A percentile compares a stretch with the other conserved stretches of the same genome.
These are phyloP conservation scores for Diaporthe capsici DNA, from an alignment of 2,329 filamentous ascomycete species.

Conservation along the genomic window DNA sequence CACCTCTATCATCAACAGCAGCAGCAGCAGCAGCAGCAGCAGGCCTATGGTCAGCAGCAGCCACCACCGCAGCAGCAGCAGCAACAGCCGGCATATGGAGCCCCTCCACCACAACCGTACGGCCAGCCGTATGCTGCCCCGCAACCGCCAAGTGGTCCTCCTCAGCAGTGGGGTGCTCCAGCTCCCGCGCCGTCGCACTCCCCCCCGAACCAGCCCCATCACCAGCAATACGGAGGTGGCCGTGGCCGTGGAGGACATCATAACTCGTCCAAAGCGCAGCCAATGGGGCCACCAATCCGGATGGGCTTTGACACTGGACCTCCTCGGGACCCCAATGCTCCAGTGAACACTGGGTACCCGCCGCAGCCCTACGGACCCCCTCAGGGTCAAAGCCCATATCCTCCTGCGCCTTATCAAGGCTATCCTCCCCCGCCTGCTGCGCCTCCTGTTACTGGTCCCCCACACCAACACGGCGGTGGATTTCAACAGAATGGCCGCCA, in stretches of 20 bases:
- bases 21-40: constrained; percentile 53
- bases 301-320: constrained; percentile 65
- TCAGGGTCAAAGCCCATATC: constrained; percentile 45
- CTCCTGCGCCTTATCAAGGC: constrained; percentile 52
- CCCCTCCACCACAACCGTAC: constrained; percentile 50
- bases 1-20: constrained; percentile 63
- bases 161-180: constrained; percentile 58
- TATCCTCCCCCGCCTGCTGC: constrained; percentile 55
- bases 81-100: constrained; percentile 46
- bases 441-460: constrained; percentile 47
- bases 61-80: constrained; percentile 52
- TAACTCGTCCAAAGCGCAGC: constrained; percentile 52
- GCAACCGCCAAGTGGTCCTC: constrained; percentile 51
- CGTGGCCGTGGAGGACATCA: constrained; percentile 58
- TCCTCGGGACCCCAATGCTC: constrained; percentile 58
- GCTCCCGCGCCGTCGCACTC: constrained; percentile 49
- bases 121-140: constrained; percentile 51
- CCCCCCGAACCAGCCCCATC: constrained; percentile 50
- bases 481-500: constrained; percentile 54
- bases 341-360: constrained; percentile 60
- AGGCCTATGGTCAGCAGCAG: constrained; percentile 56
- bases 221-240: constrained; percentile 58
- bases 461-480: constrained; percentile 49
- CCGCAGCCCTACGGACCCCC: constrained; percentile 51
- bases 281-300: constrained; percentile 68